These are phyloP conservation scores for Malus hybrid DNA, from an alignment of 331 rosid genomes.

Conservation along the genomic window DNA sequence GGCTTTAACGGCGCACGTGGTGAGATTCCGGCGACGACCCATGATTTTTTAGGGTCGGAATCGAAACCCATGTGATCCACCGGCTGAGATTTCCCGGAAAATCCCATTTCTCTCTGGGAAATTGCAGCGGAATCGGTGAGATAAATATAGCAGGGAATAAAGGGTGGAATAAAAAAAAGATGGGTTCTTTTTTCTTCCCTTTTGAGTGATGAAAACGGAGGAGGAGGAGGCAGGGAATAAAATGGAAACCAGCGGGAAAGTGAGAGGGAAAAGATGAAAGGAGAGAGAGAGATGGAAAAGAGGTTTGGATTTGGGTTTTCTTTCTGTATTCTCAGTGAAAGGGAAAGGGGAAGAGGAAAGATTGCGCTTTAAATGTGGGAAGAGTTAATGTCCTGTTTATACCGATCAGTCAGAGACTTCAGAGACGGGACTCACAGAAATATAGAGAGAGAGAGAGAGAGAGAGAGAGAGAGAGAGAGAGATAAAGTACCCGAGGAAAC, in stretches of 20 bases:
- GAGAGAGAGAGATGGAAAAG: slow-evolving; percentile 1
- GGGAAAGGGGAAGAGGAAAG: not conserved
- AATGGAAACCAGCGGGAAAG: slow-evolving; percentile 25
- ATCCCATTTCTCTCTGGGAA: slow-evolving; percentile 37
- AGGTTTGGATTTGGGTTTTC: not conserved
- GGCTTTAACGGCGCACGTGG: slow-evolving; percentile 56
- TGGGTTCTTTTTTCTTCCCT: not conserved
- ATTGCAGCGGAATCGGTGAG: slow-evolving; percentile 3
- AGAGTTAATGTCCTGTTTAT: not conserved
- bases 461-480: not conserved
- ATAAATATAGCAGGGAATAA: slow-evolving; percentile 12
- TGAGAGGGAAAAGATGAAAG: slow-evolving; percentile 9
- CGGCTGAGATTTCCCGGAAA: slow-evolving; percentile 46
- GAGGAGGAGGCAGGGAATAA: slow-evolving; percentile 2
- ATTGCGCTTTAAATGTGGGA: slow-evolving; percentile 4
- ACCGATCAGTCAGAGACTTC: slow-evolving; percentile 2
- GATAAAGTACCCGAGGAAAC: slow-evolving; percentile 47
- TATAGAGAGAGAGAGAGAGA: not conserved
- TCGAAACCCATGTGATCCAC: slow-evolving; percentile 34
- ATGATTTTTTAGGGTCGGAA: slow-evolving; percentile 39
- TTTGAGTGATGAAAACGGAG: slow-evolving; percentile 3
- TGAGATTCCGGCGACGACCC: slow-evolving; percentile 64
- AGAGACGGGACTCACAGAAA: not conserved
- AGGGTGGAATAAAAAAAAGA: slow-evolving; percentile 20
- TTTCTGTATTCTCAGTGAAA: not conserved